Conservation (phyloP, 2,329 filamentous ascomycete species). For the Ceratocystis harringtonii region DNA sequence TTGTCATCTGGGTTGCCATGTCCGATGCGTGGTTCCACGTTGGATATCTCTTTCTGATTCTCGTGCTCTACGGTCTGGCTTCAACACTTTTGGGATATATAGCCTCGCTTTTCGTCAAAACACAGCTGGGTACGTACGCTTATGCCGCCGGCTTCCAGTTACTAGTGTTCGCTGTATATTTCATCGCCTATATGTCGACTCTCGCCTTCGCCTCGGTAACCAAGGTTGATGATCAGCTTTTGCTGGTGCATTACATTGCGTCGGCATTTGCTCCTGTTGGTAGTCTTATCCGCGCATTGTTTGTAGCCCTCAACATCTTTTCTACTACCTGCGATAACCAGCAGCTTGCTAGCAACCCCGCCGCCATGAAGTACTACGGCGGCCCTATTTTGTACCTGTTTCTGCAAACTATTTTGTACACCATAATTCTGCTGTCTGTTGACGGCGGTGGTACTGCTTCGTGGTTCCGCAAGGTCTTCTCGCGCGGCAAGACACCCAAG, state of each 20-base stretch:
- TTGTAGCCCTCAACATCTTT: constrained; percentile 71
- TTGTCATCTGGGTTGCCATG: constrained; percentile 52
- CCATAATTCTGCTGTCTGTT: constrained; percentile 59
- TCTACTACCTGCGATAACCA: constrained; percentile 58
- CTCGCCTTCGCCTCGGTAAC: constrained; percentile 60
- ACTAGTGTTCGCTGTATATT: constrained; percentile 53
- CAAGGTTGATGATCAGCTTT: constrained; percentile 50
- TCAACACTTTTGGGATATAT: constrained; percentile 66
- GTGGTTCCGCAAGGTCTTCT: constrained; percentile 31
- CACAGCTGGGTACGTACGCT: constrained; percentile 71
- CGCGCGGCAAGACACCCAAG: constrained; percentile 18
- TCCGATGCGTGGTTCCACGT: constrained; percentile 60
- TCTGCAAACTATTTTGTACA: constrained; percentile 55
- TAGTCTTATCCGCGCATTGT: constrained; percentile 57
- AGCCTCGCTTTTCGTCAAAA: constrained; percentile 63
- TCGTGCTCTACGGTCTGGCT: constrained; percentile 66
- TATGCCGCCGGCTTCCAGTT: constrained; percentile 66
- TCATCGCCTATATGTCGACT: constrained; percentile 56
- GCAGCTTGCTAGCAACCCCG: constrained; percentile 51
- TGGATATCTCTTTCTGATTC: constrained; percentile 67
- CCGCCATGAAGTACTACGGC: constrained; percentile 58
- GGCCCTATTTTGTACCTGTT: constrained; percentile 74
- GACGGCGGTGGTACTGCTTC: constrained; percentile 58
- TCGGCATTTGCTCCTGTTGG: constrained; percentile 62
- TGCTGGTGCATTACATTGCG: constrained; percentile 60